Evolutionary conservation across 2,329 filamentous ascomycete species (phyloP), one percentile per base, ranked within the genome.

Genomic region (Plenodomus lindquistii): DNA sequence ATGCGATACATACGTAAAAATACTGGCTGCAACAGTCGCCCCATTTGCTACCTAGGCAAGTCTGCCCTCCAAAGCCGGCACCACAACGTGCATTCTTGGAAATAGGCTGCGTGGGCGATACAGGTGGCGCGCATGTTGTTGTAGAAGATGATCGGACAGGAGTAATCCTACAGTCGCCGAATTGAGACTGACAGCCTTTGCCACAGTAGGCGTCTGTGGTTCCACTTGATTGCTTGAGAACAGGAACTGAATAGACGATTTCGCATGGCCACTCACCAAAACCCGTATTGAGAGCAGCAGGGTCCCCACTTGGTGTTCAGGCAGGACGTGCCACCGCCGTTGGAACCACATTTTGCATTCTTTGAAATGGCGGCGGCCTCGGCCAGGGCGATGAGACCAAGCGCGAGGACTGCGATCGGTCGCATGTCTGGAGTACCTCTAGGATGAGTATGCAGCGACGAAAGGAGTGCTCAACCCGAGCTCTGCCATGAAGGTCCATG

Each of bases 71-170:
- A 21, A 39, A 39, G 8, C 10, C 34, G 9, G 10, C 16, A 13
- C 41, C 41, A 21, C 41, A 43, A 24, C 41, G 29, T 4, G 16
- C 41, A 43, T 43, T 43, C 9, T 36, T 43, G 8, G 41, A 43
- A 9, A 43, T 21, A 20, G 37, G 37, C n/a, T n/a, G n/a, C n/a
- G n/a, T n/a, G n/a, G n/a, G n/a, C n/a, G n/a, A n/a, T n/a, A n/a
- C n/a, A n/a, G n/a, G n/a, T n/a, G n/a, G n/a, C n/a, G n/a, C n/a
- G n/a, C n/a, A n/a, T n/a, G n/a, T n/a, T n/a, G n/a, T n/a, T n/a
- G 27, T 31, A n/a, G 27, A n/a, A 9, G 27, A 31, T 31, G 27
- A 31, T 9, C 27, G 27, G 27, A 31, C 27, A 31, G 27, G n/a
- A 31, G 9, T 31, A 31, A 9, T 31, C n/a, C n/a, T 31, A n/a